Evolutionary conservation across 163 green algal genomes (phyloP).

Genomic region (Chloromonas sp.): DNA sequence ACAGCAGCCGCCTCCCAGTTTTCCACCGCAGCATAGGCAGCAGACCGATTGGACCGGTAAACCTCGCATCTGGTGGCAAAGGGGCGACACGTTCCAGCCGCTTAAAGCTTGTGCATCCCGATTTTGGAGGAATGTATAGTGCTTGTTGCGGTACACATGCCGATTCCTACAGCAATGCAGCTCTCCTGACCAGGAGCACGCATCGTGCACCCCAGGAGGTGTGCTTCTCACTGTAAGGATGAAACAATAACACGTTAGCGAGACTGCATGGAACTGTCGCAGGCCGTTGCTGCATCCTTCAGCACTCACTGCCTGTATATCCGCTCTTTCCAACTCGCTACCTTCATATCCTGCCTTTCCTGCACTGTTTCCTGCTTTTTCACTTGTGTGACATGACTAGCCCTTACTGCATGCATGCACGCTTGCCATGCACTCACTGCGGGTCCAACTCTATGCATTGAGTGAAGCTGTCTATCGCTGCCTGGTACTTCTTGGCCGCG

Average conservation of each 20-base stretch:
- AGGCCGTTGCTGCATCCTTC: too few species aligned
- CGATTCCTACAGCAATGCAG: not conserved
- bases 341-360: too few species aligned
- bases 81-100: not conserved
- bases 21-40: conserved; percentile 41
- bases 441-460: conserved; percentile 72
- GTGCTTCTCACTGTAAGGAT: too few species aligned
- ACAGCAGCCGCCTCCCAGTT: conserved; percentile 43
- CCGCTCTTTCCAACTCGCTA: too few species aligned
- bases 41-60: conserved; percentile 70
- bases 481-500: conserved; percentile 45
- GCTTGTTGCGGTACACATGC: not conserved
- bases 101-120: not conserved
- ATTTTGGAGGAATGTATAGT: not conserved
- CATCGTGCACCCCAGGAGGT: too few species aligned
- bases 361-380: too few species aligned
- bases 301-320: too few species aligned
- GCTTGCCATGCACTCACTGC: conserved; percentile 2
- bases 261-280: too few species aligned
- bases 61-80: conserved; percentile 44
- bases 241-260: too few species aligned
- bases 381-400: too few species aligned
- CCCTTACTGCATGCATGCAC: too few species aligned
- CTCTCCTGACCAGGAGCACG: too few species aligned
- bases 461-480: conserved; percentile 62